phyloP scores from a whole-genome alignment of 345 rosid genomes.

The Arabidopsis suecica region DNA sequence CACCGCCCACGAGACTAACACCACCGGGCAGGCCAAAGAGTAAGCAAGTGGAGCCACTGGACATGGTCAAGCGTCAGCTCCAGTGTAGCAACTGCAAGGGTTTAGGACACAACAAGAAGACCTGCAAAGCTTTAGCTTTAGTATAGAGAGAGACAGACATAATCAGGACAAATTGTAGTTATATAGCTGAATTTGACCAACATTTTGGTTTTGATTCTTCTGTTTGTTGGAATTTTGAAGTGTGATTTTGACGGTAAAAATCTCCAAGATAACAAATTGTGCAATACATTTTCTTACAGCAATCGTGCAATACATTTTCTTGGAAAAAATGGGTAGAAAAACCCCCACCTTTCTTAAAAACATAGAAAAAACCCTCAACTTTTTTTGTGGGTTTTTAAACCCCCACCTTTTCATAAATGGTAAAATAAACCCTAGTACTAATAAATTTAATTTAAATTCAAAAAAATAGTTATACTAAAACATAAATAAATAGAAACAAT shows the following conservation, averaged over 20 bases:
- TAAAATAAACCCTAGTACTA: too few relatives aligned
- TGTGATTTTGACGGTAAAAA: not conserved
- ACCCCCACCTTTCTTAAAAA: too few relatives aligned
- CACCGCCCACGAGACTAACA: conserved; percentile 80
- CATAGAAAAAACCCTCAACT: too few relatives aligned
- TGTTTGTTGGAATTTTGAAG: not conserved
- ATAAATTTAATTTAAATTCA: too few relatives aligned
- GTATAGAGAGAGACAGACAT: conserved; percentile 11
- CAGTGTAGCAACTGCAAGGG: conserved; percentile 99
- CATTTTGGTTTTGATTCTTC: conserved; percentile 17
- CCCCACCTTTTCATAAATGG: too few relatives aligned
- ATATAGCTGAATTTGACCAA: conserved; percentile 22
- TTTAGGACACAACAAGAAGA: conserved; percentile 90
- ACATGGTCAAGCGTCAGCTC: conserved; percentile 74
- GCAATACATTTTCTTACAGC: too few relatives aligned
- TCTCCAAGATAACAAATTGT: not conserved
- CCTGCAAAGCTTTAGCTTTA: conserved; percentile 62
- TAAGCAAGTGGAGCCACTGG: conserved; percentile 66
- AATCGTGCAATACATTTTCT: too few relatives aligned
- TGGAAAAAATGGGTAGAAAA: too few relatives aligned
- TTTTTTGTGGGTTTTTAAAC: too few relatives aligned
- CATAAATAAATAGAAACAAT: too few relatives aligned
- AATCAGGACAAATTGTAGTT: conserved; percentile 13
- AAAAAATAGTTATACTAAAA: too few relatives aligned
- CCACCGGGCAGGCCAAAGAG: conserved; percentile 83